Conservation (phyloP, 768 basidiomycete genomes). For the Aureoboletus auriporus region DNA sequence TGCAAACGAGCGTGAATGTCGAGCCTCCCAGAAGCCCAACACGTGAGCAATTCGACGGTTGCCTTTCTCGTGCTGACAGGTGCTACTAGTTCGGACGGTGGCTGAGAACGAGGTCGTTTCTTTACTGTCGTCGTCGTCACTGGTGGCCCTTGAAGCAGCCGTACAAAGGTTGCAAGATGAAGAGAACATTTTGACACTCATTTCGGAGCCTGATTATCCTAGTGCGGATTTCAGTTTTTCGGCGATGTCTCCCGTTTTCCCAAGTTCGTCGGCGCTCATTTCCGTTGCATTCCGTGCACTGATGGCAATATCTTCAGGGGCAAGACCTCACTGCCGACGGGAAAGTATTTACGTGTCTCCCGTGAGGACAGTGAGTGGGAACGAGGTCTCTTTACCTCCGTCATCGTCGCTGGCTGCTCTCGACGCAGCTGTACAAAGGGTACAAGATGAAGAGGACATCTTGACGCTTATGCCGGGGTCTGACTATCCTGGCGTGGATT, state of each 20-base stretch:
- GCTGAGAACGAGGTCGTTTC: not conserved
- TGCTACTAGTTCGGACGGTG: not conserved
- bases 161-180: not conserved
- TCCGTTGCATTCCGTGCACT: not conserved
- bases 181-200: not conserved
- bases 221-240: slow-evolving; percentile 3
- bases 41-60: not conserved
- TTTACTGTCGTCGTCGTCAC: not conserved
- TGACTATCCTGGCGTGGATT: not conserved
- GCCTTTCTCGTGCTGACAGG: not conserved
- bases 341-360: slow-evolving; percentile 10
- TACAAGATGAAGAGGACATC: not conserved
- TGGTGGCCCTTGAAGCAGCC: not conserved
- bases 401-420: not conserved
- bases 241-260: not conserved
- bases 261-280: slow-evolving; percentile 1
- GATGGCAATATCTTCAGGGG: slow-evolving; percentile 4
- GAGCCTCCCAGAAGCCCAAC: not conserved
- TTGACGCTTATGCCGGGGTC: not conserved
- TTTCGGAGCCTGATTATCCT: not conserved
- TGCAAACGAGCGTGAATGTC: not conserved
- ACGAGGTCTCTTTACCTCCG: not conserved
- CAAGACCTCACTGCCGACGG: not conserved
- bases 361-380: not conserved
- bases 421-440: not conserved